Evolutionary conservation across 1,284 basidiomycete species (phyloP), one percentile per base, ranked within the genome.

Genomic region (Apiotrichum gracile): DNA sequence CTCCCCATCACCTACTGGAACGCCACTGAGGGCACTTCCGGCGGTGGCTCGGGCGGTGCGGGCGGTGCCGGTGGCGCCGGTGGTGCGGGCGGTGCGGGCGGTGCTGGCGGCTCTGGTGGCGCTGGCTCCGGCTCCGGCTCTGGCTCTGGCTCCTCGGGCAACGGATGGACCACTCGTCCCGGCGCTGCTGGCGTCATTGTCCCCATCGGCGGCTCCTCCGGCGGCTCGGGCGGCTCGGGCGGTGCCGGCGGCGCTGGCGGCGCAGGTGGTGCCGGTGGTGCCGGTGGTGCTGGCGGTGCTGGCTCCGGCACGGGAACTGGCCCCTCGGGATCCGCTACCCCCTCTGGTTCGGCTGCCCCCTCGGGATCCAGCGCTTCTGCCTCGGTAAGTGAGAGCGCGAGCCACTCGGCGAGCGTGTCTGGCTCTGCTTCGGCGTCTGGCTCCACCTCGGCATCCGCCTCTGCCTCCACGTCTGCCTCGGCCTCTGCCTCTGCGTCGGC

Each of bases 1-100:
- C 58, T 55, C 63, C 58, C 54, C 51, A 56, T 72, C 53, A 60
- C 58, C 37, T 60, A 51, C 54, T 59, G 41, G 13, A 68, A 65
- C 61, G 49, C 29, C 43, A 19, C 43, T 14, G 13, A 26, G n/a
- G n/a, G n/a, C n/a, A n/a, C n/a, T n/a, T n/a, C n/a, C n/a, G n/a
- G n/a, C n/a, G n/a, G n/a, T n/a, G n/a, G n/a, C n/a, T n/a, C n/a
- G n/a, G 27, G 7, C 7, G 27, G 7, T 6, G n/a, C 35, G 8
- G 35, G 35, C n/a, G 35, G 35, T 19, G 35, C 37, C 37, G 37
- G 19, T 12, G 37, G 37, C 19, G 19, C n/a, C 41, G 41, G 41
- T 21, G 41, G 41, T 9, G 24, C 24, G 7, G 26, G 27, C 5
- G 41, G 41, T 31, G 16, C 26, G 17, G 41, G 41, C 9, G 41